Conservation (phyloP, 2,329 filamentous ascomycete genomes). For the Clonostachys rosea region DNA sequence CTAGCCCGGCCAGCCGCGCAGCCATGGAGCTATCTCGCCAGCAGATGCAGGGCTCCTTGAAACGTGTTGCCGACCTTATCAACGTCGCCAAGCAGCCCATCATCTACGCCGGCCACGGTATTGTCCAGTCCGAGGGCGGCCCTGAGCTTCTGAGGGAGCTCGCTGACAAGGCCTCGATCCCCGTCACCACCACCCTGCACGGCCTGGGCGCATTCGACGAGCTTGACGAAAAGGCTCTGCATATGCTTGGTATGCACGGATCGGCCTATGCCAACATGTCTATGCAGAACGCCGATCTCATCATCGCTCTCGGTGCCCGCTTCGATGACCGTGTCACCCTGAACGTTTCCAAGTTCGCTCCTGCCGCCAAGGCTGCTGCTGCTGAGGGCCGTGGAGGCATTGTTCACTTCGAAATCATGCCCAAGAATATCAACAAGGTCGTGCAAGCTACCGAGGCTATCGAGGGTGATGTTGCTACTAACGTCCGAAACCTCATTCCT, state of each 20-base stretch:
- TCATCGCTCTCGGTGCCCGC: conserved; percentile 87
- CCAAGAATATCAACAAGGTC: conserved; percentile 99
- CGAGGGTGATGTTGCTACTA: conserved; percentile 84
- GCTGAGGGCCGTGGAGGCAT: conserved; percentile 86
- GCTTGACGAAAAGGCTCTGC: conserved; percentile 86
- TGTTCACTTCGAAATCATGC: conserved; percentile 96
- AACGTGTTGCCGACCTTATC: conserved; percentile 74
- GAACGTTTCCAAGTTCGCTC: conserved; percentile 81
- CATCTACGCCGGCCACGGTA: conserved; percentile 90
- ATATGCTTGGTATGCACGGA: conserved; percentile 99
- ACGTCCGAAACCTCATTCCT: conserved; percentile 72
- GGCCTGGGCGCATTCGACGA: conserved; percentile 92
- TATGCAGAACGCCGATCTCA: conserved; percentile 94
- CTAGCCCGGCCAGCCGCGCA: conserved; percentile 80
- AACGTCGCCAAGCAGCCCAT: conserved; percentile 91
- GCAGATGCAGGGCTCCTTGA: conserved; percentile 70
- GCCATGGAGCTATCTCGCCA: conserved; percentile 68
- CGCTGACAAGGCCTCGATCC: conserved; percentile 85
- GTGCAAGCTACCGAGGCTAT: conserved; percentile 94
- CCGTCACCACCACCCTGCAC: conserved; percentile 93
- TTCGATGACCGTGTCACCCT: conserved; percentile 95
- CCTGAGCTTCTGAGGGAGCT: conserved; percentile 76
- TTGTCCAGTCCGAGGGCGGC: conserved; percentile 76
- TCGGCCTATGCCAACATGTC: conserved; percentile 97
- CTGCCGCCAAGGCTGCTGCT: conserved; percentile 79